Base-by-base conservation (phyloP, 306 rosid species). In the Prunus mume region DNA sequence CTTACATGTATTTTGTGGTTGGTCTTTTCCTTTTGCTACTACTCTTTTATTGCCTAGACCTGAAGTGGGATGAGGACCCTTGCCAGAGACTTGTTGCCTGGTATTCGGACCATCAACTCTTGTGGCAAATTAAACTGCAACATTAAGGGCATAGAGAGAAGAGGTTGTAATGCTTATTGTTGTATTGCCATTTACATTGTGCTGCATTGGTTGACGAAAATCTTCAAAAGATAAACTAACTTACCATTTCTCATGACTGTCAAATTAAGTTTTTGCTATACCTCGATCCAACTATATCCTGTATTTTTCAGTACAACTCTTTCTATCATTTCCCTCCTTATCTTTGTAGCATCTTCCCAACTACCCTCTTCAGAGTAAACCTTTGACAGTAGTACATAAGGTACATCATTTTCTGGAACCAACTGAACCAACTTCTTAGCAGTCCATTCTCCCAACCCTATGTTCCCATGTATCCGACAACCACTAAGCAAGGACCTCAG, bases 401-500 rank as follows among this genome's bases (percentile, higher is more conserved):
- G 70, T 50, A 82, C 90, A 61, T 82, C 84, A 65, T 73, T 66
- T 54, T 78, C 74, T 1, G 92, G 86, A 73, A 70, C 84, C 73
- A 84, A 73, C 62, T 76, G 67, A 68, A 84, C 68, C 18, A 88
- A 84, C 57, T 79, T 84, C 41, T 50, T 63, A 72, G 81, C 84
- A 57, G 85, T 68, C 92, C 87, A 86, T 84, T 84, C 84, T 68
- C 87, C 92, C 47, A 88, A 50, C 52, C 77, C 83, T 71, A 68
- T 78, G 55, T 82, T 79, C 75, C 85, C 87, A 71, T 86, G 80
- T 60, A 78, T 89, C 76, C 90, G 80, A 72, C 93, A 86, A 67
- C 90, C 90, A 9, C 82, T 86, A 38, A 89, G 86, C 76, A 89
- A 67, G 80, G 90, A 86, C 75, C 88, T 86, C 83, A 83, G 54